Conservation (phyloP, 164 flowering plant genomes). For the Umbellularia californica region DNA sequence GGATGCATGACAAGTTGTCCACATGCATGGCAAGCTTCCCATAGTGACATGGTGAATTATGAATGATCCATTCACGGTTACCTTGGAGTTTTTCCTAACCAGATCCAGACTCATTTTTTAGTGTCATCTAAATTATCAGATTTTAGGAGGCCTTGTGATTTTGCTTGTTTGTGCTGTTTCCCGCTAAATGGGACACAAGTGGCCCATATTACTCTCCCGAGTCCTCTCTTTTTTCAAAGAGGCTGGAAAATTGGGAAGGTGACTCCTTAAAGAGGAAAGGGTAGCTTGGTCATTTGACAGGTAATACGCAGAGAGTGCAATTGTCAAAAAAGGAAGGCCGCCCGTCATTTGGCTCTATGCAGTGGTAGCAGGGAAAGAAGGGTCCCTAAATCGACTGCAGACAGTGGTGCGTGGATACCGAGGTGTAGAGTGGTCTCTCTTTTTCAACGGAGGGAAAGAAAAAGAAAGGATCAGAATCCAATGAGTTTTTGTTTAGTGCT, state of each 20-base stretch:
- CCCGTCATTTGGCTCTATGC: constrained; percentile 9
- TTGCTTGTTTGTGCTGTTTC: no score
- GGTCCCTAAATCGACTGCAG: constrained; percentile 4
- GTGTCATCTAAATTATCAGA: no score
- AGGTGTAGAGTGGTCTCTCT: not conserved
- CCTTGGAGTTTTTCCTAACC: no score
- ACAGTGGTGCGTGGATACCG: constrained; percentile 1
- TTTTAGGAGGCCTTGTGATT: no score
- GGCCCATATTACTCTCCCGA: no score
- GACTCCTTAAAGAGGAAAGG: not conserved
- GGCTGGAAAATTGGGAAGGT: no score
- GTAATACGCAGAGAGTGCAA: not conserved
- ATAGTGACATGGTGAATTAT: rapidly evolving
- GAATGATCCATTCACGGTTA: no score
- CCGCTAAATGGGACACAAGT: no score
- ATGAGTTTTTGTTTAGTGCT: constrained; percentile 2
- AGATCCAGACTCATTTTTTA: no score
- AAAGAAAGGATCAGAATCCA: constrained; percentile 12
- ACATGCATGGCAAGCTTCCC: no score
- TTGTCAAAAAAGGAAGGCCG: constrained; percentile 22
- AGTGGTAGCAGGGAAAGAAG: not conserved
- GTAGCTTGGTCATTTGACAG: not conserved
- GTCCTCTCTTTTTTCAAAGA: no score
- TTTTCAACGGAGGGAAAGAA: not conserved
- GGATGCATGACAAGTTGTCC: no score